A percentile compares a stretch with the other conserved stretches of the same genome.
These are phyloP conservation scores for Rhododendron griersonianum DNA, from an alignment of 148 eudicot genomes.

Conservation along the genomic window DNA sequence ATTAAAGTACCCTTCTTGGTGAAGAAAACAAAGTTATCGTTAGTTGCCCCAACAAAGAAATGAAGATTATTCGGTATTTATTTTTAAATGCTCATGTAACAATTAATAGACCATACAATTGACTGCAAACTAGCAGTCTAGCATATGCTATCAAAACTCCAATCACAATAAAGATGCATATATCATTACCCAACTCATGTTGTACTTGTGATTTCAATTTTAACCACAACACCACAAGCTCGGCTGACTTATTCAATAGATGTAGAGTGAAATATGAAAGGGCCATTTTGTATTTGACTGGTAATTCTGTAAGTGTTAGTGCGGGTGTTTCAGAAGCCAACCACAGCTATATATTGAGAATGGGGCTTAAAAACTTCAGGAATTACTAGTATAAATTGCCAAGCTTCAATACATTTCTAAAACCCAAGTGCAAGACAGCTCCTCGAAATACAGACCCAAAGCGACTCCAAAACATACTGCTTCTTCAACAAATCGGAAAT, in stretches of 20 bases:
- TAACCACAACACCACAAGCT: not conserved
- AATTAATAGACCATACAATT: not conserved
- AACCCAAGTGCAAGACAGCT: not conserved
- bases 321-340: not conserved
- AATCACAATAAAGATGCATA: not conserved
- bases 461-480: not conserved
- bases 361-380: not conserved
- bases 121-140: not conserved
- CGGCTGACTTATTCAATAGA: not conserved
- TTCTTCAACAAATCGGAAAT: not conserved
- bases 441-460: not conserved
- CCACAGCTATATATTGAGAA: not conserved
- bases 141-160: not conserved
- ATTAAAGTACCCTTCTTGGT: not conserved
- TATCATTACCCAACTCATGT: not conserved
- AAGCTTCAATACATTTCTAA: not conserved
- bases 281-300: not conserved
- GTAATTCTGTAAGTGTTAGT: not conserved
- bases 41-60: not conserved
- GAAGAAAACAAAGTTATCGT: not conserved
- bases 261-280: not conserved
- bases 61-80: not conserved
- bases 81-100: not conserved
- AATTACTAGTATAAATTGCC: not conserved
- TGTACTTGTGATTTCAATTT: not conserved